Percentiles rank a stretch among this genome's conserved stretches.
phyloP scores from a whole-genome alignment of 2,329 filamentous ascomycete genomes.

The Diplocarpon mali region DNA sequence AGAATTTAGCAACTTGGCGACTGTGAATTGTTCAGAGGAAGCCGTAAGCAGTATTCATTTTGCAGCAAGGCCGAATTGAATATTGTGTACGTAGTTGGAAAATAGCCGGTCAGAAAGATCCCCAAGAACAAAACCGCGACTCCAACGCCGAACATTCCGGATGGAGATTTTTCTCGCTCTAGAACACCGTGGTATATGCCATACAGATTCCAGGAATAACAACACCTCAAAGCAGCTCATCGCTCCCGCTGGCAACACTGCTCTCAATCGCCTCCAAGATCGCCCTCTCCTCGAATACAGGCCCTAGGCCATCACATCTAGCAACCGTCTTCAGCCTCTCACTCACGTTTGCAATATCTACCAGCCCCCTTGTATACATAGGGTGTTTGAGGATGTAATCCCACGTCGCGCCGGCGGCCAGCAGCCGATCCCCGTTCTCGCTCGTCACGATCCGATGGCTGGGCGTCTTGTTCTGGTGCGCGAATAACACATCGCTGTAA shows the following conservation, averaged over 20 bases:
- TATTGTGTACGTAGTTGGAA: too few relatives aligned
- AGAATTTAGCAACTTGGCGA: too few relatives aligned
- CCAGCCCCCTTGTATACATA: conserved; percentile 61
- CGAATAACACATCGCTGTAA: conserved; percentile 50
- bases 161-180: conserved; percentile 4
- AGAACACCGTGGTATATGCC: conserved; percentile 9
- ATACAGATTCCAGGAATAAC: conserved; percentile 3
- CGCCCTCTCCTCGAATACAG: conserved; percentile 71
- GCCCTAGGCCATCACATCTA: conserved; percentile 76
- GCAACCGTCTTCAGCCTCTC: conserved; percentile 65
- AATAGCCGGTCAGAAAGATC: neutral
- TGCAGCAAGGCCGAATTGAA: too few relatives aligned
- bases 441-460: conserved; percentile 59
- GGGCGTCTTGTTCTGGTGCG: conserved; percentile 49
- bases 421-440: conserved; percentile 54
- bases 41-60: too few relatives aligned
- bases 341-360: conserved; percentile 74
- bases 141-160: conserved; percentile 1
- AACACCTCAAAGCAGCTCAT: conserved; percentile 46
- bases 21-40: too few relatives aligned
- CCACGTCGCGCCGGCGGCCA: conserved; percentile 75
- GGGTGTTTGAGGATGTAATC: conserved; percentile 77
- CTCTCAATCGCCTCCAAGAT: conserved; percentile 66
- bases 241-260: conserved; percentile 64
- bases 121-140: conserved; percentile 1